A percentile compares a stretch with the other conserved stretches of the same genome.
Conservation (phyloP, 257 asterid genomes). For the Ophiorrhiza pumila region DNA sequence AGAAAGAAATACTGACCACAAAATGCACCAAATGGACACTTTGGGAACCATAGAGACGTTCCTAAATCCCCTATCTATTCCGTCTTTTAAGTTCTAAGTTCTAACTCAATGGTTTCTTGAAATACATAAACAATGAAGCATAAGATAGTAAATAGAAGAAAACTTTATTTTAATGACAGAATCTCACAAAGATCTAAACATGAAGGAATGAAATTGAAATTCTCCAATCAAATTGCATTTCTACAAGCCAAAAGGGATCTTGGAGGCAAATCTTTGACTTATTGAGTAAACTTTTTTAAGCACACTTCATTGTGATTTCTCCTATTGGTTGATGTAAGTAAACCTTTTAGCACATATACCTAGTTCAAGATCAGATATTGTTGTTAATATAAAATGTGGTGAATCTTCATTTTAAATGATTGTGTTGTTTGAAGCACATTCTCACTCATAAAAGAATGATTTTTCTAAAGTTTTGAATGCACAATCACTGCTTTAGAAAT, state of each 20-base stretch:
- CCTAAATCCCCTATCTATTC: no score
- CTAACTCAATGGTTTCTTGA: no score
- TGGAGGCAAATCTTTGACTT: neutral
- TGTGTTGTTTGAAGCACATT: neutral
- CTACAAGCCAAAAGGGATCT: neutral
- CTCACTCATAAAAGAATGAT: neutral
- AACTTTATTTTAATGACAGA: no score
- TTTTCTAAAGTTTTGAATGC: neutral
- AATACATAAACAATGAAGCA: no score
- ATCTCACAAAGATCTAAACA: no score
- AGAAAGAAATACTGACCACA: no score
- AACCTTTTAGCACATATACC: neutral
- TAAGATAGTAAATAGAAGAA: no score
- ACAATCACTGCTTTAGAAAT: neutral
- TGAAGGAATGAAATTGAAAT: neutral
- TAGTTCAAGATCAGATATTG: neutral
- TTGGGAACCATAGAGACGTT: no score
- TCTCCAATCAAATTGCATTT: neutral
- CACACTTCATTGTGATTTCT: neutral
- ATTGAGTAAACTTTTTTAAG: neutral
- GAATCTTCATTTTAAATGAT: neutral
- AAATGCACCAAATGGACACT: no score
- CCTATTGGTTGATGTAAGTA: neutral
- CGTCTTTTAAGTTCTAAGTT: no score
- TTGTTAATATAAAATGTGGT: neutral